Percentiles rank a stretch among this genome's conserved stretches.
phyloP scores from a whole-genome alignment of 2,329 filamentous ascomycete species.

The Microcyclospora tardicrescens region DNA sequence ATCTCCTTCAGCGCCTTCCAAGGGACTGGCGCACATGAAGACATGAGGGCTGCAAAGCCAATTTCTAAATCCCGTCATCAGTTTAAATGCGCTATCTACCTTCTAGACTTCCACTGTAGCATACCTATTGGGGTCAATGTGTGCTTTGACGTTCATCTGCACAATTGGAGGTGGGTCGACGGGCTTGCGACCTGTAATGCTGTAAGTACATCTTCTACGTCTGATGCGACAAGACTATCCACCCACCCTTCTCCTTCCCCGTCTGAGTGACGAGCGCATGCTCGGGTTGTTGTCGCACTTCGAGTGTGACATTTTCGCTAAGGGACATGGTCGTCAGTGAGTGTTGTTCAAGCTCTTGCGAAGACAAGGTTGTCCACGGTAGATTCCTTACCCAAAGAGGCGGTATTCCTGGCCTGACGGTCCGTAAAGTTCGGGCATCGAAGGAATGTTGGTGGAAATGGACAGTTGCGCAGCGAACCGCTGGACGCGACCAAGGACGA shows the following conservation, averaged over 20 bases:
- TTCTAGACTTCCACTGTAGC: constrained; percentile 39
- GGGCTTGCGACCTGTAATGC: constrained; percentile 48
- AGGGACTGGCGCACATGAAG: constrained; percentile 47
- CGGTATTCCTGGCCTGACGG: no score
- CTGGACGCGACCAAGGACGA: no score
- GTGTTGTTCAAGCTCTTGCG: no score
- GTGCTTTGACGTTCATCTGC: constrained; percentile 45
- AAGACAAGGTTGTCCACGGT: no score
- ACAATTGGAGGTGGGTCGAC: constrained; percentile 80
- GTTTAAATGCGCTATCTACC: background rate
- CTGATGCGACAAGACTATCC: background rate
- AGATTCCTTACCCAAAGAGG: no score
- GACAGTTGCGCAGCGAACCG: no score
- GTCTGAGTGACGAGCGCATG: constrained; percentile 51
- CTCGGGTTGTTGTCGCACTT: constrained; percentile 53
- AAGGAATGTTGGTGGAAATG: no score
- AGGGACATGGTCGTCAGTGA: no score
- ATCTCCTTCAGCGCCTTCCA: constrained; percentile 13
- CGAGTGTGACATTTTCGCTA: constrained; percentile 44
- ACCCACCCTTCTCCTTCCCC: constrained; percentile 61
- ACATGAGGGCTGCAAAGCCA: constrained; percentile 53
- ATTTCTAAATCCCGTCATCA: constrained; percentile 29
- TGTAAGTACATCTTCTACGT: background rate
- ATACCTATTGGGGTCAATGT: constrained; percentile 30
- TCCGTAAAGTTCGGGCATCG: no score